Evolutionary conservation across 768 basidiomycete species (phyloP).

Genomic region (Lactarius sp.): DNA sequence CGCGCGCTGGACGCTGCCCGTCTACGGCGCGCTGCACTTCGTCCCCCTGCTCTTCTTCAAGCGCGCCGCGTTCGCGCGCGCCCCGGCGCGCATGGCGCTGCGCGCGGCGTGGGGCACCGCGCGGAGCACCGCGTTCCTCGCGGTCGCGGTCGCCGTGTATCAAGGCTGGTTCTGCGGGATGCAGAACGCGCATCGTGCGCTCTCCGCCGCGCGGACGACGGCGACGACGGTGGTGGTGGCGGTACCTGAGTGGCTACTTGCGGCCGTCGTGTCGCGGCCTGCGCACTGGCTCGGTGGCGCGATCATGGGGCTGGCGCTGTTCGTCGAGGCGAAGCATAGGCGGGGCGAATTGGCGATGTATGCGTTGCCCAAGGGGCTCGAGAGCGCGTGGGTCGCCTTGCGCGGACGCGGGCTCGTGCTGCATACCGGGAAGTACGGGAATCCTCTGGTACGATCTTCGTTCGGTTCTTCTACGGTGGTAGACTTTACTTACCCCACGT

Average conservation of each 20-base stretch:
- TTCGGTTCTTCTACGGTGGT: conserved; percentile 8
- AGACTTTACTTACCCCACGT: too few species aligned
- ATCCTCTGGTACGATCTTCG: conserved; percentile 46
- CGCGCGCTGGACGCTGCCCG: conserved; percentile 76
- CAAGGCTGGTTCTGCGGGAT: conserved; percentile 73
- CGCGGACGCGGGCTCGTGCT: conserved; percentile 72
- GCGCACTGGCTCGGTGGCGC: conserved; percentile 76
- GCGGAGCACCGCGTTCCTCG: conserved; percentile 84
- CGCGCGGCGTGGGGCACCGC: conserved; percentile 66
- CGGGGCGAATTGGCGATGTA: conserved; percentile 91
- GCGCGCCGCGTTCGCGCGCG: conserved; percentile 54
- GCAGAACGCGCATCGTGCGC: conserved; percentile 48
- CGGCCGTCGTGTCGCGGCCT: conserved; percentile 59
- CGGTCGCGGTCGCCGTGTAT: conserved; percentile 74
- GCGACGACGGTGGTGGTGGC: conserved; percentile 13
- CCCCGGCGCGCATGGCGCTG: conserved; percentile 62
- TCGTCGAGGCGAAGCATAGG: conserved; percentile 83
- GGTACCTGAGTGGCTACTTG: conserved; percentile 45
- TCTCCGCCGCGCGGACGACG: conserved; percentile 32
- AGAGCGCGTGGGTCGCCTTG: conserved; percentile 80
- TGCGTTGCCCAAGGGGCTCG: conserved; percentile 81
- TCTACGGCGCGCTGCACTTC: conserved; percentile 87
- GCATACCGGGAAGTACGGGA: conserved; percentile 64
- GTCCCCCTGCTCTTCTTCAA: conserved; percentile 85
- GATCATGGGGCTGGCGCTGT: conserved; percentile 66